Evolutionary conservation across 1,284 basidiomycete species (phyloP).

Genomic region (Irpex lacteus): DNA sequence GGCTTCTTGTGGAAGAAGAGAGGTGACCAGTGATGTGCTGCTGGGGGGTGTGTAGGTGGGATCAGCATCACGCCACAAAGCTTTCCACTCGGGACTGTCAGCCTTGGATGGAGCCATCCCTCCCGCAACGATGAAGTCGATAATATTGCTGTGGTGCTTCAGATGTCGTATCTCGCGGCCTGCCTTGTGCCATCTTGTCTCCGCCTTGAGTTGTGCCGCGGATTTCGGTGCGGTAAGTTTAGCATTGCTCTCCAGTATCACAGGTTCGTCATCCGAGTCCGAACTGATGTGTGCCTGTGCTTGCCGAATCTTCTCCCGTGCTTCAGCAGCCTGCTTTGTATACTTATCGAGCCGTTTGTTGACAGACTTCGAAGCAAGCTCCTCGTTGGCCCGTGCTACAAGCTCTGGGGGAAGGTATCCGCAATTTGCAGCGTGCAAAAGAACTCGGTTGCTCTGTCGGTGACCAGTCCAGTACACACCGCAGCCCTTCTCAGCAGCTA

Average conservation of each 20-base stretch:
- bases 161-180: neutral
- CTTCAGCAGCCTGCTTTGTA: neutral
- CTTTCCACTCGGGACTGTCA: neutral
- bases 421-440: constrained; percentile 4
- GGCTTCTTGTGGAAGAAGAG: neutral
- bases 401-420: neutral
- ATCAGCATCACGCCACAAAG: neutral
- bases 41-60: neutral
- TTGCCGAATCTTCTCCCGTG: neutral
- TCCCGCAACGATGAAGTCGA: neutral
- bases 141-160: neutral
- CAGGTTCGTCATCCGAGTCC: too few relatives aligned
- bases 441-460: neutral
- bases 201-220: neutral
- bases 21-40: neutral
- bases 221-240: neutral
- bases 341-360: neutral
- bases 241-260: neutral
- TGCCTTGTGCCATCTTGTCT: neutral
- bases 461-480: neutral
- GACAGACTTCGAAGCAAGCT: neutral
- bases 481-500: neutral
- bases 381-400: neutral
- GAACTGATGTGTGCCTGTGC: neutral
- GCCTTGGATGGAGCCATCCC: neutral